Conservation (phyloP, 495 filamentous ascomycete genomes). For the Glonium stellatum region DNA sequence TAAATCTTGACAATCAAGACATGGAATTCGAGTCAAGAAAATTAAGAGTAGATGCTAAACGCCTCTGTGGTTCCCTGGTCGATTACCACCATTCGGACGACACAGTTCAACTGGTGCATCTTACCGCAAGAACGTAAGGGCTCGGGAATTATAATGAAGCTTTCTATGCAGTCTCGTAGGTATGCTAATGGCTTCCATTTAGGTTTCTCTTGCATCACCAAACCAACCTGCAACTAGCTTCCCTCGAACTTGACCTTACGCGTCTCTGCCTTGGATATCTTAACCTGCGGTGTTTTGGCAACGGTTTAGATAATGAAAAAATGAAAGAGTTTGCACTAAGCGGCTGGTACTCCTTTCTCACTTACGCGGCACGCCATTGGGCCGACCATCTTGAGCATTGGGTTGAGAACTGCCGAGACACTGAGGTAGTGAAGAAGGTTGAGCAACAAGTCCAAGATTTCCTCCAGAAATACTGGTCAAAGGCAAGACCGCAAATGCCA, state of each 20-base stretch:
- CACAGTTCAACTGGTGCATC: conserved; percentile 11
- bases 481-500: neutral
- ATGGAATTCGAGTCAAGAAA: conserved; percentile 25
- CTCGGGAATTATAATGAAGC: neutral
- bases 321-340: neutral
- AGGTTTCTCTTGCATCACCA: neutral
- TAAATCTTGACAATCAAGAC: conserved; percentile 22
- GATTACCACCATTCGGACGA: conserved; percentile 9
- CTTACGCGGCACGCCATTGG: conserved; percentile 11
- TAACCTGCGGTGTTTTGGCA: neutral
- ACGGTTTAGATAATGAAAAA: neutral
- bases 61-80: conserved; percentile 9
- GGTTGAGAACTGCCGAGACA: neutral
- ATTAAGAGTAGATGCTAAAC: neutral
- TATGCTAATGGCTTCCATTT: neutral
- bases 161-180: neutral
- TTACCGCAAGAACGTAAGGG: conserved; percentile 11
- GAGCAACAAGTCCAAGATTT: conserved; percentile 4
- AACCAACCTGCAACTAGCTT: neutral
- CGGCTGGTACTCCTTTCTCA: conserved; percentile 10
- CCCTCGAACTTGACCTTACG: conserved; percentile 8
- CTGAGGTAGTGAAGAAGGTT: neutral
- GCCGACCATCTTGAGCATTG: conserved; percentile 8
- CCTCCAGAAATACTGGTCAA: neutral
- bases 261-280: conserved; percentile 8